phyloP scores from a whole-genome alignment of 2,329 filamentous ascomycete species.

The Ceratocystiopsis minuta region DNA sequence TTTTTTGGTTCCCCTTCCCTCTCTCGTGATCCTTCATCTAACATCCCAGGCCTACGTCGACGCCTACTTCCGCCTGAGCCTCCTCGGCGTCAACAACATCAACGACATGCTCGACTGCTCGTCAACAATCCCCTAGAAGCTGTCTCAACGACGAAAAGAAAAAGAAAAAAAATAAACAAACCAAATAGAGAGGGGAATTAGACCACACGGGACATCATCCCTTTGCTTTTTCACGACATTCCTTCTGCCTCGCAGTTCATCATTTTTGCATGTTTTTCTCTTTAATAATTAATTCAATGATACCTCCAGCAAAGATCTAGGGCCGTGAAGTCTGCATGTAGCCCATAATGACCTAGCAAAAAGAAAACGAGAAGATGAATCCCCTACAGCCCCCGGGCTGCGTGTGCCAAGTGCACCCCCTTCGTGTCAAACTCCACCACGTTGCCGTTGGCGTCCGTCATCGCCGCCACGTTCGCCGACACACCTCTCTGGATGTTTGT shows the following conservation, averaged over 20 bases:
- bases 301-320: too few species aligned
- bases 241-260: too few species aligned
- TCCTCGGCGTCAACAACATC: slow-evolving; percentile 38
- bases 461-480: slow-evolving; percentile 23
- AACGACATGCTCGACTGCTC: slow-evolving; percentile 34
- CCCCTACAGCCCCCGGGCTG: slow-evolving; percentile 18
- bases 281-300: too few species aligned
- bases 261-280: too few species aligned
- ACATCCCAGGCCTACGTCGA: slow-evolving; percentile 26
- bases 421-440: slow-evolving; percentile 26
- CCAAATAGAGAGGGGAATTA: too few species aligned
- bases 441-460: slow-evolving; percentile 27
- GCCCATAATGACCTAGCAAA: too few species aligned
- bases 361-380: too few species aligned
- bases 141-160: too few species aligned
- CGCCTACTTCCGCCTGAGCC: slow-evolving; percentile 33
- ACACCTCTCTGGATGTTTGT: slow-evolving; percentile 11
- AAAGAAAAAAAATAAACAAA: too few species aligned
- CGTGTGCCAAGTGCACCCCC: slow-evolving; percentile 24
- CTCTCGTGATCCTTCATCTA: neutral
- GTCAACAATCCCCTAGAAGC: neutral
- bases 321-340: too few species aligned
- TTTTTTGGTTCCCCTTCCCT: neutral
- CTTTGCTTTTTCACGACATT: too few species aligned
- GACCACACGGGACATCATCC: too few species aligned